phyloP scores from a whole-genome alignment of 2,329 filamentous ascomycete species.

The Aspergillus novofumigatus region DNA sequence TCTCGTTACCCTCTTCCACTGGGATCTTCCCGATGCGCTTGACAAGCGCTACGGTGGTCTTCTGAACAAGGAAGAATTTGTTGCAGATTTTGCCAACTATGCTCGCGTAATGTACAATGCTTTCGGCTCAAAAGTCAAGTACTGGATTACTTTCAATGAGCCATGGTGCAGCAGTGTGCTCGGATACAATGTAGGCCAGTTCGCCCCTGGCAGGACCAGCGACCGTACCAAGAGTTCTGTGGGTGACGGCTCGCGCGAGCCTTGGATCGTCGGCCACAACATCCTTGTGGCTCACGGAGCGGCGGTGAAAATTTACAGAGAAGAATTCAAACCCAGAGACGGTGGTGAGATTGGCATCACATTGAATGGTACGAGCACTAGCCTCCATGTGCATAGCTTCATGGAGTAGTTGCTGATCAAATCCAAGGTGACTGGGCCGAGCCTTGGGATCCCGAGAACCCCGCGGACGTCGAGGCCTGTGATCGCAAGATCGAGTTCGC shows the following conservation, averaged over 20 bases:
- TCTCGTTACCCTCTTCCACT: conserved; percentile 80
- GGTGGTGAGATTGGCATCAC: conserved; percentile 82
- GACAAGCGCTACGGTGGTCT: conserved; percentile 78
- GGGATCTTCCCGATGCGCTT: conserved; percentile 77
- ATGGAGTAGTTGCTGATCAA: neutral
- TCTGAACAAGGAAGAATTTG: conserved; percentile 76
- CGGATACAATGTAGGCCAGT: conserved; percentile 71
- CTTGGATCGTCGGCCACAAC: conserved; percentile 79
- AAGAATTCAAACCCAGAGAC: conserved; percentile 70
- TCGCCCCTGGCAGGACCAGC: conserved; percentile 78
- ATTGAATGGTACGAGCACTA: conserved; percentile 60
- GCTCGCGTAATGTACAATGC: conserved; percentile 71
- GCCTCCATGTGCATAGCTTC: neutral
- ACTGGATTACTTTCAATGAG: conserved; percentile 91
- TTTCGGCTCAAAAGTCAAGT: conserved; percentile 69
- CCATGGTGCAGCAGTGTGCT: conserved; percentile 81
- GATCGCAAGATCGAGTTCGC: conserved; percentile 81
- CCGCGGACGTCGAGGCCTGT: conserved; percentile 69
- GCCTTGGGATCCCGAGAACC: conserved; percentile 76
- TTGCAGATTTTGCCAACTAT: conserved; percentile 75
- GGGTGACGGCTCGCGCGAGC: conserved; percentile 72
- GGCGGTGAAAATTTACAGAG: conserved; percentile 76
- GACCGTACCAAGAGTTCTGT: conserved; percentile 66
- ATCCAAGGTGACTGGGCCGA: conserved; percentile 66
- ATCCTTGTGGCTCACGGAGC: conserved; percentile 74